Conservation (phyloP, 345 rosid species). For the Acer negundo region DNA sequence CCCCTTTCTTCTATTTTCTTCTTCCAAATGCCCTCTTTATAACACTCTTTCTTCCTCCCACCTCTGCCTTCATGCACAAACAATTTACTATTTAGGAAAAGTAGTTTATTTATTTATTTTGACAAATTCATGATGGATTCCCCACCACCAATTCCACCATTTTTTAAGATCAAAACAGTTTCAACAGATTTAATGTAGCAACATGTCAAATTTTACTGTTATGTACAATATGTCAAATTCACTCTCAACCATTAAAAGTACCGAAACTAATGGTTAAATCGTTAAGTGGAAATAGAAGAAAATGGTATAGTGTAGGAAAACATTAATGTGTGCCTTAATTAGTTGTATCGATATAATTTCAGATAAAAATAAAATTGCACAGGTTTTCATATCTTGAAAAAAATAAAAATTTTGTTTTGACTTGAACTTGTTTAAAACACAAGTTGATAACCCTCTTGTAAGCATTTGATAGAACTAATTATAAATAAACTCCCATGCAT, state of each 20-base stretch:
- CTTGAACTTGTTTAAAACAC: too few species aligned
- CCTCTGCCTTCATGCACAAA: background rate
- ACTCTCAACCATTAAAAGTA: background rate
- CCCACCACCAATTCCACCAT: background rate
- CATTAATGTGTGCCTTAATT: too few species aligned
- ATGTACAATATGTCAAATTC: background rate
- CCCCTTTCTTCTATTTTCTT: background rate
- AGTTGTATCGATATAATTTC: too few species aligned
- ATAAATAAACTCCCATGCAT: too few species aligned
- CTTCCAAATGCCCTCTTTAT: background rate
- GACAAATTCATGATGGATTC: background rate
- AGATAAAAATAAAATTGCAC: too few species aligned
- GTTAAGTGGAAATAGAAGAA: background rate
- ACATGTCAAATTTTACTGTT: too few species aligned
- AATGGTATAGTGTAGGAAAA: too few species aligned
- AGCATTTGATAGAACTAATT: too few species aligned
- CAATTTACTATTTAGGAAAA: background rate
- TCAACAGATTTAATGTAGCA: background rate
- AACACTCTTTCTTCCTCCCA: background rate
- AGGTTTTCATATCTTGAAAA: too few species aligned
- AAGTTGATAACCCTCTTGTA: too few species aligned
- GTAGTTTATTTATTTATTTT: background rate
- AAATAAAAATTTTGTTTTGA: too few species aligned
- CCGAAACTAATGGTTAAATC: background rate
- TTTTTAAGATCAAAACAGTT: background rate